A percentile compares a stretch with the other conserved stretches of the same genome.
These are phyloP conservation scores for Coniosporium uncinatum DNA, from an alignment of 2,329 filamentous ascomycete species.

Conservation along the genomic window DNA sequence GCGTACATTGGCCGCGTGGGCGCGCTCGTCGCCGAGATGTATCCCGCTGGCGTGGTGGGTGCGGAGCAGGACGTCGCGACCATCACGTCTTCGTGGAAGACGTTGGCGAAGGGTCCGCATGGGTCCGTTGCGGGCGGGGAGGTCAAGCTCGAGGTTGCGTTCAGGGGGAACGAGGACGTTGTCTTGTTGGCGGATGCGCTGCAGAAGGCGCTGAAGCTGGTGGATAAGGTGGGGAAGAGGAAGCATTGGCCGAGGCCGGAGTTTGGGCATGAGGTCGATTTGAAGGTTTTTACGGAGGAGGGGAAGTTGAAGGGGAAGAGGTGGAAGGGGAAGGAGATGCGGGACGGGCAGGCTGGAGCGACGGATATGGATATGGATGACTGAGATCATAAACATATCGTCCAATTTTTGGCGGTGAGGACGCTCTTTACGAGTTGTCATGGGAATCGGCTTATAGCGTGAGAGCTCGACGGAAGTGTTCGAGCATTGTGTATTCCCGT, in stretches of 20 bases:
- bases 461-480: too few species aligned
- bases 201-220: conserved; percentile 17
- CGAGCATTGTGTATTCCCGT: too few species aligned
- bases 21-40: conserved; percentile 49
- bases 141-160: not conserved
- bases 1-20: conserved; percentile 57
- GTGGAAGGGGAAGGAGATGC: not conserved
- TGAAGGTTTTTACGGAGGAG: not conserved
- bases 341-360: too few species aligned
- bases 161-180: not conserved
- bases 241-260: conserved; percentile 23
- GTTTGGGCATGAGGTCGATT: conserved; percentile 1
- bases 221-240: conserved; percentile 30
- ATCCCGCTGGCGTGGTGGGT: conserved; percentile 50
- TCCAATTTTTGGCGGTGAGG: too few species aligned
- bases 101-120: conserved; percentile 3
- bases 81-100: conserved; percentile 19
- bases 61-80: conserved; percentile 10
- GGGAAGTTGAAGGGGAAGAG: not conserved
- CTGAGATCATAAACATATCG: too few species aligned
- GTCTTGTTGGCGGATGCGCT: conserved; percentile 16
- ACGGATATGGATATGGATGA: too few species aligned
- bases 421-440: too few species aligned
- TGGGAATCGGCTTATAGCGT: too few species aligned
- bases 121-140: too few species aligned